These are phyloP conservation scores for Globisporangium canariense DNA, from an alignment of 352 stramenopile genomes.

Conservation along the genomic window DNA sequence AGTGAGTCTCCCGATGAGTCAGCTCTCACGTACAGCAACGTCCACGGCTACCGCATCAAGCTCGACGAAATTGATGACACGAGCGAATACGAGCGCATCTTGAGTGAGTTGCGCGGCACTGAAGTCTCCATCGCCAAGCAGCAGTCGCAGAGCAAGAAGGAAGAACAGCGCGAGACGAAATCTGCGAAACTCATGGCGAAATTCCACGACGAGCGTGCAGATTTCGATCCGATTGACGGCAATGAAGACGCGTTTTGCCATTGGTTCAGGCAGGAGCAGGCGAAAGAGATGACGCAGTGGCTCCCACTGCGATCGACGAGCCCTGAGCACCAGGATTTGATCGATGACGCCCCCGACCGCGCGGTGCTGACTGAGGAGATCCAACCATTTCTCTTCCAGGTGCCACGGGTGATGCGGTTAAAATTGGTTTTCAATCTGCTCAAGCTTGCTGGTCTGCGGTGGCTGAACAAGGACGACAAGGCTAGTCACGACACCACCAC, in stretches of 20 bases:
- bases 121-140: conserved; percentile 34
- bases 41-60: conserved; percentile 75
- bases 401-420: conserved; percentile 33
- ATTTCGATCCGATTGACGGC: conserved; percentile 26
- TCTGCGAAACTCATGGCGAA: conserved; percentile 22
- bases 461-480: conserved; percentile 9
- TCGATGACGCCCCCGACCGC: conserved; percentile 62
- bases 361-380: conserved; percentile 71
- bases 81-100: conserved; percentile 70
- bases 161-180: conserved; percentile 25
- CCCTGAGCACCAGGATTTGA: conserved; percentile 40
- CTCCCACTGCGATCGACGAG: conserved; percentile 42
- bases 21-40: conserved; percentile 68
- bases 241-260: conserved; percentile 35
- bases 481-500: background rate
- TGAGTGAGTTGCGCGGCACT: conserved; percentile 57
- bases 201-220: conserved; percentile 56
- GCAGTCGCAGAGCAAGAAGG: conserved; percentile 24
- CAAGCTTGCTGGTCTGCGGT: conserved; percentile 40
- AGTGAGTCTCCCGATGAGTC: conserved; percentile 8
- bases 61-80: conserved; percentile 60
- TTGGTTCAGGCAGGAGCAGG: conserved; percentile 49
- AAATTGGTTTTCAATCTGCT: conserved; percentile 39
- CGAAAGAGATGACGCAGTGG: conserved; percentile 47
- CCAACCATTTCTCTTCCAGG: conserved; percentile 69